These are phyloP conservation scores for Aspergillus sp. DNA, from an alignment of 2,329 filamentous ascomycete species.

Conservation along the genomic window DNA sequence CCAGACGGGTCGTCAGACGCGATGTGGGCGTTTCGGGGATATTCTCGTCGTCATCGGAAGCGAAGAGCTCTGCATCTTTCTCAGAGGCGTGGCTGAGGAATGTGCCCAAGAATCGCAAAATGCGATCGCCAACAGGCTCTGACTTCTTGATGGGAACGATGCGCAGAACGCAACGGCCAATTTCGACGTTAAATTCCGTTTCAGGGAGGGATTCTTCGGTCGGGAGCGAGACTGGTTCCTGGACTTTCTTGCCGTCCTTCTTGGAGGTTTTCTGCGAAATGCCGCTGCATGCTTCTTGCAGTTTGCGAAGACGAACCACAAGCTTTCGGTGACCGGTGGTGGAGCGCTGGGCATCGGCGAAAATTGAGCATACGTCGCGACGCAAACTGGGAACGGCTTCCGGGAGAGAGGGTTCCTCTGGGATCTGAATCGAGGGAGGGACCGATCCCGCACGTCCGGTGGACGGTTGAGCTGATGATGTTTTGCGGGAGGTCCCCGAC, in stretches of 20 bases:
- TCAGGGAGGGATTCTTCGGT: slow-evolving; percentile 71
- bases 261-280: slow-evolving; percentile 46
- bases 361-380: slow-evolving; percentile 69
- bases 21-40: slow-evolving; percentile 82
- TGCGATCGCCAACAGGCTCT: slow-evolving; percentile 81
- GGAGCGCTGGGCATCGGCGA: slow-evolving; percentile 81
- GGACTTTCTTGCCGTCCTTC: slow-evolving; percentile 45
- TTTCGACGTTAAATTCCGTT: slow-evolving; percentile 81
- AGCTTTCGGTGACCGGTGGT: slow-evolving; percentile 89
- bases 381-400: slow-evolving; percentile 59
- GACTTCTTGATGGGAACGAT: slow-evolving; percentile 88
- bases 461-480: slow-evolving; percentile 62
- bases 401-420: slow-evolving; percentile 58
- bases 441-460: slow-evolving; percentile 73
- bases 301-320: slow-evolving; percentile 80
- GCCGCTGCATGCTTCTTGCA: slow-evolving; percentile 78
- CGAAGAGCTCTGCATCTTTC: slow-evolving; percentile 66
- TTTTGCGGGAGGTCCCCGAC: slow-evolving; percentile 35
- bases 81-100: slow-evolving; percentile 72
- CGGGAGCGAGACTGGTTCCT: slow-evolving; percentile 43
- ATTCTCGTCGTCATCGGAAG: slow-evolving; percentile 62
- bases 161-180: slow-evolving; percentile 77
- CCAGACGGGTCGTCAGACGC: slow-evolving; percentile 71
- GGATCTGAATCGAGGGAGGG: slow-evolving; percentile 48
- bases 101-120: slow-evolving; percentile 80